A percentile compares a stretch with the other conserved stretches of the same genome.
These are phyloP conservation scores for Agastache rugosa DNA, from an alignment of 257 asterid genomes.

Conservation along the genomic window DNA sequence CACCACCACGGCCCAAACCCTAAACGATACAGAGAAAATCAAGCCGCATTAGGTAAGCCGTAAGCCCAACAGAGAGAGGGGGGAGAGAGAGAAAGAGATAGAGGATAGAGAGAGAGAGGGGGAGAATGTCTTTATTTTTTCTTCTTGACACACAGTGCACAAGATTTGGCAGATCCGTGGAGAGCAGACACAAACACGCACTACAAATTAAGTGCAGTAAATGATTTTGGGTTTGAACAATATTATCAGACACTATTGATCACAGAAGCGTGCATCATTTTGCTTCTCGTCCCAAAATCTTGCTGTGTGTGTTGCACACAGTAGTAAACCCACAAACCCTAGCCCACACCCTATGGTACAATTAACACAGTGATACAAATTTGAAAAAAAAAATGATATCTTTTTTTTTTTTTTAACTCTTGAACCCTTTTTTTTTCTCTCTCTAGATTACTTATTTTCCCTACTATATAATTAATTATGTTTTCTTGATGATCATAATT, in stretches of 20 bases:
- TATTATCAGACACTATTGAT: not conserved
- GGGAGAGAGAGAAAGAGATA: not conserved
- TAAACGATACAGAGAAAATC: constrained; percentile 63
- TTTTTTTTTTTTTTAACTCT: not conserved
- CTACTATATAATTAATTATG: no score
- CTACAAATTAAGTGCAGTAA: constrained; percentile 18
- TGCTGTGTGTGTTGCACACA: not conserved
- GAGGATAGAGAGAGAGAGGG: not conserved
- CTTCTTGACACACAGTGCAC: constrained; percentile 27
- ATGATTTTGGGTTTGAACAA: constrained; percentile 19
- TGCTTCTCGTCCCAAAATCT: constrained; percentile 6
- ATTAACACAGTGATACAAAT: not conserved
- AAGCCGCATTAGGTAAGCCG: constrained; percentile 47
- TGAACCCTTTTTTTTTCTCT: not conserved
- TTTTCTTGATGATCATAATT: constrained; percentile 19
- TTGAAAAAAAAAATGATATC: not conserved
- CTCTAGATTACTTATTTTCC: not conserved
- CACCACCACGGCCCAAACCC: constrained; percentile 55
- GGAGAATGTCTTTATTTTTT: not conserved
- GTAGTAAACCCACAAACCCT: constrained; percentile 42
- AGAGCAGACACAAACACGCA: constrained; percentile 32
- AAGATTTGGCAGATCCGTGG: constrained; percentile 40
- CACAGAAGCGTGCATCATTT: not conserved
- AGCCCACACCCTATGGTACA: constrained; percentile 30
- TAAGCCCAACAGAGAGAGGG: not conserved